Evolutionary conservation across 164 flowering plant genomes (phyloP).

Genomic region (Vitis labrusca): DNA sequence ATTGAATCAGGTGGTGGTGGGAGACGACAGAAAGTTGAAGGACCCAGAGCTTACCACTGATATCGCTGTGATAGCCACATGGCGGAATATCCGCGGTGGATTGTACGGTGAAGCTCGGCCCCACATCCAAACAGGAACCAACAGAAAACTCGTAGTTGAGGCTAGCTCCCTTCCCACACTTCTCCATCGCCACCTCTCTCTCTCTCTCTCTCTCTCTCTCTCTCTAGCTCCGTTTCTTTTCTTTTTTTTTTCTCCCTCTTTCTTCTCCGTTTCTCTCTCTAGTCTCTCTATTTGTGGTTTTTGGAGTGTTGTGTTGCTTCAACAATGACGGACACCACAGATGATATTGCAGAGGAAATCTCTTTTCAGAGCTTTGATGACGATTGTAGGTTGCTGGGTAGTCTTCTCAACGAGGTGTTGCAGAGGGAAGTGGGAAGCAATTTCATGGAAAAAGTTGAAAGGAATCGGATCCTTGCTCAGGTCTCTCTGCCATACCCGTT

Average conservation of each 20-base stretch:
- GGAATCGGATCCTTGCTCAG: conserved; percentile 69
- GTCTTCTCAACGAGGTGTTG: conserved; percentile 71
- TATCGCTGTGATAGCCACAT: background rate
- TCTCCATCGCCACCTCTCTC: background rate
- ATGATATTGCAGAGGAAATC: conserved; percentile 88
- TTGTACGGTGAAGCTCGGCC: background rate
- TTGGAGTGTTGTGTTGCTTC: background rate
- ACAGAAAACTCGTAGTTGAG: too few relatives aligned
- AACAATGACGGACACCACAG: conserved; percentile 81
- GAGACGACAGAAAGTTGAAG: too few relatives aligned
- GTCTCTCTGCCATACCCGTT: conserved; percentile 19
- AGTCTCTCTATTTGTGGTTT: background rate
- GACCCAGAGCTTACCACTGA: too few relatives aligned
- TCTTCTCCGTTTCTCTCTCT: background rate
- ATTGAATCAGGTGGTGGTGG: too few relatives aligned
- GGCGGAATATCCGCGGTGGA: background rate
- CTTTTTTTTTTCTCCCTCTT: background rate
- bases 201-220: background rate
- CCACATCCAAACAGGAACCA: background rate
- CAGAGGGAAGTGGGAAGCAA: conserved; percentile 60
- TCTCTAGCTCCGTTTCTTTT: background rate
- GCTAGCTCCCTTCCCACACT: too few relatives aligned
- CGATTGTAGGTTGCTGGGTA: conserved; percentile 67
- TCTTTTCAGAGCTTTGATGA: conserved; percentile 83
- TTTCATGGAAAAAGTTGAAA: conserved; percentile 67